A percentile compares a stretch with the other conserved stretches of the same genome.
These are phyloP conservation scores for Clarireedia sp. DNA, from an alignment of 2,329 filamentous ascomycete species.

Conservation along the genomic window DNA sequence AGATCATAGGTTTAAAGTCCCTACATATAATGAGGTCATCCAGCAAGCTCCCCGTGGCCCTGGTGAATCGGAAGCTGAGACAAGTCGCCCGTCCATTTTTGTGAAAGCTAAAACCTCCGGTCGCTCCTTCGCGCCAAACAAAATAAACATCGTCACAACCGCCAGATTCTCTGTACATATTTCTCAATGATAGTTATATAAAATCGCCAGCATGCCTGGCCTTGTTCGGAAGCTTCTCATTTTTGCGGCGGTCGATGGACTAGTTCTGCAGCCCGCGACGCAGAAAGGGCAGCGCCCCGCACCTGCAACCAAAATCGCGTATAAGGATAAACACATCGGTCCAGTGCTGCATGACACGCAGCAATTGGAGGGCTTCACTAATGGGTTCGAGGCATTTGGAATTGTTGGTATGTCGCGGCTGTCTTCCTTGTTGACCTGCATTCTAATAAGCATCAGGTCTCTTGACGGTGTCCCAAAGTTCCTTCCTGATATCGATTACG, in stretches of 20 bases:
- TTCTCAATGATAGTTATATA: conserved; percentile 18
- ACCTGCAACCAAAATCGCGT: conserved; percentile 26
- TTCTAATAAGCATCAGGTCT: conserved; percentile 50
- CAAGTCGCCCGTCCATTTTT: background rate
- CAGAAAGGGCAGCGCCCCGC: conserved; percentile 24
- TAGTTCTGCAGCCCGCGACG: conserved; percentile 28
- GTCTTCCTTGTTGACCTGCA: background rate
- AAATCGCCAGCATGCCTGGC: conserved; percentile 28
- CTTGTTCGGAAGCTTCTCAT: conserved; percentile 30
- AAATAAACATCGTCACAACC: background rate
- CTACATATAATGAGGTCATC: no score
- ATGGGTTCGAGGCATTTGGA: conserved; percentile 30
- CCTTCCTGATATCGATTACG: conserved; percentile 81
- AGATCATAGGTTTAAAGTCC: no score
- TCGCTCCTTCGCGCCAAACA: background rate
- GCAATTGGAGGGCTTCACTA: conserved; percentile 13
- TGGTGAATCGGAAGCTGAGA: no score
- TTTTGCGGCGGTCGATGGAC: conserved; percentile 29
- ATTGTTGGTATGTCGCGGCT: conserved; percentile 27
- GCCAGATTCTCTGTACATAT: background rate
- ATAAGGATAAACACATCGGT: conserved; percentile 24
- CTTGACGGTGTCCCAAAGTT: conserved; percentile 70
- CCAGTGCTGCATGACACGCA: conserved; percentile 15
- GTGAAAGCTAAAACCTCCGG: conserved; percentile 2
- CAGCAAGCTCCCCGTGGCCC: no score